Evolutionary conservation across 768 basidiomycete genomes (phyloP), one percentile per base, ranked within the genome.

Genomic region (Agaricus subrufescens): DNA sequence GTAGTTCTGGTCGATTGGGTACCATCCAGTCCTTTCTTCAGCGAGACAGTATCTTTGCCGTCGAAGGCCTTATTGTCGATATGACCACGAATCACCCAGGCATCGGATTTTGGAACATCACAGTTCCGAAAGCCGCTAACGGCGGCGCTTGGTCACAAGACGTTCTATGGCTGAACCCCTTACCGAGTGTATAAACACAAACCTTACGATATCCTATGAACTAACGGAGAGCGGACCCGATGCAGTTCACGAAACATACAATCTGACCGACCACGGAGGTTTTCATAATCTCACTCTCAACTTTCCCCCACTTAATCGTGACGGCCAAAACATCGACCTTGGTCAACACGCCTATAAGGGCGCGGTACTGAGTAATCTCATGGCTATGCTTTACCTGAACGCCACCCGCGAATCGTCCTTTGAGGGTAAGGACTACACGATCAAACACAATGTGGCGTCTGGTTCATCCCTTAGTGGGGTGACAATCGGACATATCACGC

Each of bases 341-440:
- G 25, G 27, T 8, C 53, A 61, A 27, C 63, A 63, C n/a, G 63
- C 62, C 10, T 63, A 61, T 37, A 63, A 60, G 40, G 64, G 62
- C 11, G 64, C 61, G 1, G 59, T 58, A n/a, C 19, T 60, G 11
- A 62, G 63, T 27, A 63, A 66, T 19, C 46, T 50, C 25, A 54
- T 57, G 29, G 46, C 56, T 19, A 60, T 66, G 56, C 3, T 48
- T 10, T 46, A 30, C 7, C 50, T 62, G n/a, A 63, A 63, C 44
- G 6, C 59, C 11, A 59, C 65, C 1, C 60, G 63, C 4, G 60
- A 64, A 30, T 44, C 52, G 30, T 58, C 54, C 23, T 61, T 56
- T 39, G 29, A 46, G 30, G 65, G 63, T 7, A 54, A 54, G 25
- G 2, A 54, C 15, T 60, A 59, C 45, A 49, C 58, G 34, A 11